These are phyloP conservation scores for Ogataea pilisensis DNA, from an alignment of 805 yeast genomes.

Conservation along the genomic window DNA sequence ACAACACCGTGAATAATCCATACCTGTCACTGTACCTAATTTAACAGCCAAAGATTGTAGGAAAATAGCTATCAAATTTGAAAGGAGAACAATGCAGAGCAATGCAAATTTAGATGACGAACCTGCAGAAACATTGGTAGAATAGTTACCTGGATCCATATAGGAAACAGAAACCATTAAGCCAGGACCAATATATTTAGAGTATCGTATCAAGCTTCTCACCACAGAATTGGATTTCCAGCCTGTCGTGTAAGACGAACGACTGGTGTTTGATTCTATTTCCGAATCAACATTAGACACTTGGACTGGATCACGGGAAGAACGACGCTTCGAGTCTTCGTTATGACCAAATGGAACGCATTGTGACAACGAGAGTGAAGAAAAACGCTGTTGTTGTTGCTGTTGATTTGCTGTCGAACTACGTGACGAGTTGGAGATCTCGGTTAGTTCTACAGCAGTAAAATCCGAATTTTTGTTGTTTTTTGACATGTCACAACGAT, in stretches of 20 bases:
- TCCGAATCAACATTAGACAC: too few relatives aligned
- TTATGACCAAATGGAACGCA: too few relatives aligned
- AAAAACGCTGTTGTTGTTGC: too few relatives aligned
- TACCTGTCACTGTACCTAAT: conserved; percentile 47
- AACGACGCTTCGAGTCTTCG: too few relatives aligned
- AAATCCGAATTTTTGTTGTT: too few relatives aligned
- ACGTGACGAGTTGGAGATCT: too few relatives aligned
- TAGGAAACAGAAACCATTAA: conserved; percentile 45
- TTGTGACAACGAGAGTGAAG: too few relatives aligned
- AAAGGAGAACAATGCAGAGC: conserved; percentile 38
- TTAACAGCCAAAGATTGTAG: conserved; percentile 42
- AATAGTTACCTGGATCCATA: conserved; percentile 52
- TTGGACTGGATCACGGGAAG: too few relatives aligned
- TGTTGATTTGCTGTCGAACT: too few relatives aligned
- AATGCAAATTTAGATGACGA: conserved; percentile 40
- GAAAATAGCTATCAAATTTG: conserved; percentile 44
- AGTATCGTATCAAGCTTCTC: conserved; percentile 26
- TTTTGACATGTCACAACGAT: too few relatives aligned
- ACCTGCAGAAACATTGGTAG: conserved; percentile 46
- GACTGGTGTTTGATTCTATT: too few relatives aligned
- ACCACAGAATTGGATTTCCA: not conserved
- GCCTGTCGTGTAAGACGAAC: not conserved
- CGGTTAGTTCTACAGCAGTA: too few relatives aligned
- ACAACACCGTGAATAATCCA: conserved; percentile 43
- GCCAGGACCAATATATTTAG: conserved; percentile 43